phyloP scores from a whole-genome alignment of 169 alveolate genomes.

The Plasmodium inui region DNA sequence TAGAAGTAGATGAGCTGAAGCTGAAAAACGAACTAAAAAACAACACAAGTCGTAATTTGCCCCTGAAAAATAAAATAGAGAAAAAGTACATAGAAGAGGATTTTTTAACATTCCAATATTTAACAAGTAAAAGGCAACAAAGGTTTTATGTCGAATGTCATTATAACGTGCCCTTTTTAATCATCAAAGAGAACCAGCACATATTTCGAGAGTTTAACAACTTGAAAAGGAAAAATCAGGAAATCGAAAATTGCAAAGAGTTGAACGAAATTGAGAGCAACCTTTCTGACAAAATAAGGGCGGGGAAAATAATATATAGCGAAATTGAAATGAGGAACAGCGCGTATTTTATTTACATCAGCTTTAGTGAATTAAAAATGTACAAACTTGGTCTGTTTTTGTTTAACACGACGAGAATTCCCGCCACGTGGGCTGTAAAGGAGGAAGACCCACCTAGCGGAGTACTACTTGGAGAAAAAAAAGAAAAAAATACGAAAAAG shows the following conservation, averaged over 20 bases:
- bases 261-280: slow-evolving; percentile 40
- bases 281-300: slow-evolving; percentile 36
- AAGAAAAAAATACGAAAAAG: neutral
- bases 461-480: slow-evolving; percentile 21
- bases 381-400: slow-evolving; percentile 60
- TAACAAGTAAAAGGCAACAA: slow-evolving; percentile 46
- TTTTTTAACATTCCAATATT: slow-evolving; percentile 68
- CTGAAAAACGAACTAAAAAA: slow-evolving; percentile 49
- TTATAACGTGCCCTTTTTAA: slow-evolving; percentile 46
- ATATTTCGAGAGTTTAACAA: slow-evolving; percentile 69
- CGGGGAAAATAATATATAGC: slow-evolving; percentile 26
- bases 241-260: slow-evolving; percentile 32
- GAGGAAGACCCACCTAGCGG: slow-evolving; percentile 19
- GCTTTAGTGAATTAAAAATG: slow-evolving; percentile 45
- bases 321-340: slow-evolving; percentile 47
- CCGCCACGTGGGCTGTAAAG: slow-evolving; percentile 50
- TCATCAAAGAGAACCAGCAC: slow-evolving; percentile 50
- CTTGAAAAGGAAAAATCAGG: slow-evolving; percentile 41
- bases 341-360: slow-evolving; percentile 18
- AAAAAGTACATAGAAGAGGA: slow-evolving; percentile 57
- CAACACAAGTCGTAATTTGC: neutral
- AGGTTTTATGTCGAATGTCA: slow-evolving; percentile 55
- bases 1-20: slow-evolving; percentile 51
- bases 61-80: slow-evolving; percentile 4
- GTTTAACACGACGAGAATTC: slow-evolving; percentile 44